A percentile compares a stretch with the other conserved stretches of the same genome.
These are phyloP conservation scores for Cercospora zeina DNA, from an alignment of 2,329 filamentous ascomycete genomes.

Conservation along the genomic window DNA sequence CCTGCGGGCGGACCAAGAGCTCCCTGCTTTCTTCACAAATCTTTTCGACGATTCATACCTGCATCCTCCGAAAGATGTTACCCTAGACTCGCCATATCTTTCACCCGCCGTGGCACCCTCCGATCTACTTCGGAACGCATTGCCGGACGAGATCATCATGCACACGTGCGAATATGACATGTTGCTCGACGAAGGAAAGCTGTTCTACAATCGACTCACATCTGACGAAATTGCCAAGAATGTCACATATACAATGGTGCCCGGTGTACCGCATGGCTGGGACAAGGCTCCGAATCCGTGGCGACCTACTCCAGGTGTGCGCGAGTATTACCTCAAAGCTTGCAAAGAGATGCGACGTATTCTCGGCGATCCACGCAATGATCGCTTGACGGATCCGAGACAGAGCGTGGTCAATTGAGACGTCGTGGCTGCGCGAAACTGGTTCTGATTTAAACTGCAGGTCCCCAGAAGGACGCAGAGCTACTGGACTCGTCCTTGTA, in stretches of 20 bases:
- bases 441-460: too few relatives aligned
- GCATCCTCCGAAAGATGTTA: constrained; percentile 47
- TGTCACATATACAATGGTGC: constrained; percentile 60
- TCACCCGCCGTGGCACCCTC: constrained; percentile 59
- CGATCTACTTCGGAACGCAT: constrained; percentile 52
- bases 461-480: too few relatives aligned
- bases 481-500: too few relatives aligned
- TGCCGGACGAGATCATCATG: constrained; percentile 62
- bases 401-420: constrained; percentile 26
- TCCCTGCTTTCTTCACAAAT: constrained; percentile 54
- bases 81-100: constrained; percentile 59
- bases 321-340: constrained; percentile 57
- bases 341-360: constrained; percentile 54
- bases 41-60: constrained; percentile 55
- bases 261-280: constrained; percentile 63
- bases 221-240: constrained; percentile 50
- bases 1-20: constrained; percentile 54
- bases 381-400: constrained; percentile 16
- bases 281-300: constrained; percentile 66
- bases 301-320: constrained; percentile 53
- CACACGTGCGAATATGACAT: constrained; percentile 68
- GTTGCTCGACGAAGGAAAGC: constrained; percentile 62
- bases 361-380: constrained; percentile 35
- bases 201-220: constrained; percentile 60
- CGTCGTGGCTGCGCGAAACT: too few relatives aligned